Conservation (phyloP, 805 yeast species). For the Pichia scutulata region DNA sequence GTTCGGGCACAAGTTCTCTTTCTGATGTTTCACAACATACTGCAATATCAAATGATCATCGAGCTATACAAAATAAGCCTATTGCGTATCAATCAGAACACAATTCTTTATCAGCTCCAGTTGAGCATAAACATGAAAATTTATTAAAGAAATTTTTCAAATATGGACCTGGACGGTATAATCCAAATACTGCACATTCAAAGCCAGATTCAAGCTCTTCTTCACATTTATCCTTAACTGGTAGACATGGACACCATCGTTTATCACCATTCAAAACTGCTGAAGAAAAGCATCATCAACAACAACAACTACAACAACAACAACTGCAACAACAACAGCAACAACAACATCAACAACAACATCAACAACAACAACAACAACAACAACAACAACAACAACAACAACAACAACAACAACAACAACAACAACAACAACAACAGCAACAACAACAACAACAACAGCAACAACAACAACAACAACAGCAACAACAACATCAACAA, state of each 20-base stretch:
- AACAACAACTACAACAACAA: slow-evolving; percentile 2
- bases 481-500: slow-evolving; percentile 6
- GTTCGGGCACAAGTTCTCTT: background rate
- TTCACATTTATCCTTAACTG: slow-evolving; percentile 1
- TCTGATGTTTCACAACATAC: background rate
- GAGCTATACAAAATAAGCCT: background rate
- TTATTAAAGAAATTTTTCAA: slow-evolving; percentile 8
- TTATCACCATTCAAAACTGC: slow-evolving; percentile 8
- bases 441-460: slow-evolving; percentile 6
- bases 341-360: background rate
- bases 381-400: slow-evolving; percentile 6
- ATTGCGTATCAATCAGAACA: background rate
- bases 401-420: slow-evolving; percentile 2
- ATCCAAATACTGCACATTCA: background rate
- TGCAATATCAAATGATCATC: background rate
- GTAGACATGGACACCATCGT: slow-evolving; percentile 10
- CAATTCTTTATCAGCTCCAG: background rate
- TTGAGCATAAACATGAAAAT: slow-evolving; percentile 8
- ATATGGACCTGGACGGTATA: slow-evolving; percentile 9
- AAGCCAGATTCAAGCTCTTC: background rate
- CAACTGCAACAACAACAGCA: slow-evolving; percentile 1
- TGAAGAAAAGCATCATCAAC: slow-evolving; percentile 3
- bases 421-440: slow-evolving; percentile 7
- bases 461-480: slow-evolving; percentile 6
- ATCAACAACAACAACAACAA: slow-evolving; percentile 1